Conservation (phyloP, 495 filamentous ascomycete genomes). For the Neurospora sp. region DNA sequence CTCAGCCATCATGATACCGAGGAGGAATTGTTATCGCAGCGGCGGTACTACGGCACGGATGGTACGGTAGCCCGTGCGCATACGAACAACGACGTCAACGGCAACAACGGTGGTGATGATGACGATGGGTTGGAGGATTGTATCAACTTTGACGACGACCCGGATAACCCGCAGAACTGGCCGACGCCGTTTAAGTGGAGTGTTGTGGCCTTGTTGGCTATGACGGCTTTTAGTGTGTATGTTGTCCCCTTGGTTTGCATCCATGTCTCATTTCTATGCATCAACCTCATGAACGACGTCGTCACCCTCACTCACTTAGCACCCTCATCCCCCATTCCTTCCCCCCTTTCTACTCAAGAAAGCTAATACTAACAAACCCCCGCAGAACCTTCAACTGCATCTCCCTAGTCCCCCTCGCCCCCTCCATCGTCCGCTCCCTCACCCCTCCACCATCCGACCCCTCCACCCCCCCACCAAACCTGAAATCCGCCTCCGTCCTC, state of each 20-base stretch:
- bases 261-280: too few species aligned
- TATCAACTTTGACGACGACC: constrained; percentile 34
- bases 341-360: too few species aligned
- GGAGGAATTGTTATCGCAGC: background rate
- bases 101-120: constrained; percentile 15
- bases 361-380: too few species aligned
- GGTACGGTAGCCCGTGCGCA: constrained; percentile 1
- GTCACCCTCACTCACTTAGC: too few species aligned
- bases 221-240: constrained; percentile 48
- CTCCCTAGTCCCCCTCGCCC: constrained; percentile 42
- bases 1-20: background rate
- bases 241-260: too few species aligned
- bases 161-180: constrained; percentile 48
- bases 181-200: constrained; percentile 37
- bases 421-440: constrained; percentile 39
- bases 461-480: constrained; percentile 3
- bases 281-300: too few species aligned
- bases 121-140: constrained; percentile 16
- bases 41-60: background rate
- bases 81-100: background rate
- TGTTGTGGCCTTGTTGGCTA: constrained; percentile 36
- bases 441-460: constrained; percentile 14
- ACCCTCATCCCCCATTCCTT: too few species aligned
- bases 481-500: constrained; percentile 36
- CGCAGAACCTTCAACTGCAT: constrained; percentile 39